phyloP scores from a whole-genome alignment of 768 basidiomycete species.

The Tylopilus balloui region DNA sequence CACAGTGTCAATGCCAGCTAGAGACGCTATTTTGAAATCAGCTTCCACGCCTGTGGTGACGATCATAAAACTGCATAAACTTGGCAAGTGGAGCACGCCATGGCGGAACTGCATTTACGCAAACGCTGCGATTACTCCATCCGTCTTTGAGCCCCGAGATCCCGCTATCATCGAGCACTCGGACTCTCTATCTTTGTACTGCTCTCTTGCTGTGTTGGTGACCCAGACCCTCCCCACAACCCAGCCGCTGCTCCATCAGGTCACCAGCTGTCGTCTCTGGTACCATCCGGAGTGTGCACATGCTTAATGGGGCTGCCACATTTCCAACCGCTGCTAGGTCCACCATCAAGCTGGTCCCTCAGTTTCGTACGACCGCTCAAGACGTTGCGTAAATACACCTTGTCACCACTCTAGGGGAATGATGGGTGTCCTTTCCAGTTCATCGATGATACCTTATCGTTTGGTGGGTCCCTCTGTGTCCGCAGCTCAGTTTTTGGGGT shows the following conservation, averaged over 20 bases:
- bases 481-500: background rate
- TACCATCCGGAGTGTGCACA: background rate
- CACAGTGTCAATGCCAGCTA: background rate
- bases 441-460: background rate
- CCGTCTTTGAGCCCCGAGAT: constrained; percentile 5
- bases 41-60: background rate
- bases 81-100: constrained; percentile 8
- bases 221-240: background rate
- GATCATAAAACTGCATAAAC: background rate
- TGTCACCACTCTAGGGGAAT: background rate
- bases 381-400: background rate
- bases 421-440: background rate
- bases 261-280: background rate
- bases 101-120: background rate
- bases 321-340: background rate
- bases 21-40: background rate
- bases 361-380: background rate
- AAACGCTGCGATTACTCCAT: background rate
- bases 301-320: background rate
- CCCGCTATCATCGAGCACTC: background rate
- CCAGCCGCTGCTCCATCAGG: background rate
- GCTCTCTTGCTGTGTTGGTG: background rate
- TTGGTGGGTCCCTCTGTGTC: background rate
- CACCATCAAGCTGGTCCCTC: background rate
- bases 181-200: background rate